A percentile compares a stretch with the other conserved stretches of the same genome.
phyloP scores from a whole-genome alignment of 176 grass and related monocot genomes.

The Triticum dicoccoides region DNA sequence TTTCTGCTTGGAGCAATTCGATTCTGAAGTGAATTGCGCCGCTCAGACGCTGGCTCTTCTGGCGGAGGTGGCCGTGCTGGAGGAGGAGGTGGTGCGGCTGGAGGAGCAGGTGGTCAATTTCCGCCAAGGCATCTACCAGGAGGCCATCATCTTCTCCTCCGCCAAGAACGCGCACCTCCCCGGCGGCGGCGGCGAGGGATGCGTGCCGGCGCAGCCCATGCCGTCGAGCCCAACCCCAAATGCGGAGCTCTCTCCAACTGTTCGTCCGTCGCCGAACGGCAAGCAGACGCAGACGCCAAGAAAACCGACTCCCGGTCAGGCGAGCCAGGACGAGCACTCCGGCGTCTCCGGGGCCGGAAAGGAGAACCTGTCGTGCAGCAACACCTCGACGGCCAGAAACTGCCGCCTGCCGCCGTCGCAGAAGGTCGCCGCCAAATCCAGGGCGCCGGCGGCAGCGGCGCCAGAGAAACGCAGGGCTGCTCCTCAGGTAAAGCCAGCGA shows the following conservation, averaged over 20 bases:
- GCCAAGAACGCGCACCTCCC: constrained; percentile 36
- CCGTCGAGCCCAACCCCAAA: constrained; percentile 23
- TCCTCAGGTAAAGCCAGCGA: constrained; percentile 35
- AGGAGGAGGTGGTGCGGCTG: constrained; percentile 88
- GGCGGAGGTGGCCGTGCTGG: constrained; percentile 93
- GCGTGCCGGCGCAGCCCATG: constrained; percentile 29
- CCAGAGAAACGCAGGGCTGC: constrained; percentile 45
- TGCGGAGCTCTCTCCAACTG: constrained; percentile 11
- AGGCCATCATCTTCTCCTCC: constrained; percentile 76
- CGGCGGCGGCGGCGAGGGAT: background rate
- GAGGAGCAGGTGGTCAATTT: constrained; percentile 99
- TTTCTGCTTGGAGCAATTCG: background rate
- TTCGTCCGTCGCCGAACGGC: constrained; percentile 28
- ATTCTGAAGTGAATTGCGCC: background rate
- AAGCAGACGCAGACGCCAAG: constrained; percentile 42
- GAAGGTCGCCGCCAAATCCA: constrained; percentile 39
- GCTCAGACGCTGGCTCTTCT: constrained; percentile 82
- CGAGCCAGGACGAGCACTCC: constrained; percentile 26
- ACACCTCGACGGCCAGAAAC: constrained; percentile 36
- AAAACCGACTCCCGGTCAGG: constrained; percentile 12
- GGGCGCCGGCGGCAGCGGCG: background rate
- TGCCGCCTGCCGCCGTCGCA: constrained; percentile 43
- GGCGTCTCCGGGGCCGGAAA: constrained; percentile 36
- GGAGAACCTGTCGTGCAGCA: constrained; percentile 72
- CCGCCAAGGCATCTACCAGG: constrained; percentile 91